These are phyloP conservation scores for Antrodiella citrinella DNA, from an alignment of 768 basidiomycete genomes.

Conservation along the genomic window DNA sequence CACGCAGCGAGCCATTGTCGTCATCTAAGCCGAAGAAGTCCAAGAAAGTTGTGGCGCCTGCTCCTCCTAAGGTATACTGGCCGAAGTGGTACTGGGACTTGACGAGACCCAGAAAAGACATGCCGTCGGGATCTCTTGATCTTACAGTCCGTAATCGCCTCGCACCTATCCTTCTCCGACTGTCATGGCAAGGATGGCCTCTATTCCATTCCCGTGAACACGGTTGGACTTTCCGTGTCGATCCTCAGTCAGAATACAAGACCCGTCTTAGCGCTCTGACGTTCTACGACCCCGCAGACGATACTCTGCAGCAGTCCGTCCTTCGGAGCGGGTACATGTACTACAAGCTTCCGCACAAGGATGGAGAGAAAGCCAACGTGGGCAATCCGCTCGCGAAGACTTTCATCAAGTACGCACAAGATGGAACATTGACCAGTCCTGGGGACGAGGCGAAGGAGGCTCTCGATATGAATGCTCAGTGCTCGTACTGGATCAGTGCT, in stretches of 20 bases:
- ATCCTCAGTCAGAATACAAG: slow-evolving; percentile 31
- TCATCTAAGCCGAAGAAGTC: slow-evolving; percentile 6
- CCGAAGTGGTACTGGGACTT: slow-evolving; percentile 98
- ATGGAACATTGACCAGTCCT: slow-evolving; percentile 79
- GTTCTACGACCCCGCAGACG: slow-evolving; percentile 59
- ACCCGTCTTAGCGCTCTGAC: slow-evolving; percentile 27
- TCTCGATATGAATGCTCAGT: slow-evolving; percentile 85
- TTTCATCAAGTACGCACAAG: slow-evolving; percentile 83
- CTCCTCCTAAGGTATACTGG: slow-evolving; percentile 53
- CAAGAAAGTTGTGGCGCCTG: slow-evolving; percentile 12
- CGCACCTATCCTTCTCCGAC: slow-evolving; percentile 74
- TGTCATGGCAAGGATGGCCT: slow-evolving; percentile 85
- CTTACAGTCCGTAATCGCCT: slow-evolving; percentile 78
- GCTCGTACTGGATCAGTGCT: slow-evolving; percentile 96
- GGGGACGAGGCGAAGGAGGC: slow-evolving; percentile 77
- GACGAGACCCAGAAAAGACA: slow-evolving; percentile 59
- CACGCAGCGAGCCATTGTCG: background rate
- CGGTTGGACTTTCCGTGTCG: slow-evolving; percentile 88
- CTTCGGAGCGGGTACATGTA: slow-evolving; percentile 51
- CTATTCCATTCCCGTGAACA: slow-evolving; percentile 79
- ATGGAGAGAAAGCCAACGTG: slow-evolving; percentile 93
- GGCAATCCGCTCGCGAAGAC: slow-evolving; percentile 85
- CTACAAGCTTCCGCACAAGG: slow-evolving; percentile 94
- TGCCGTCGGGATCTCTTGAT: slow-evolving; percentile 67
- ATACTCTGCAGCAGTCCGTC: slow-evolving; percentile 37